Evolutionary conservation across 116 monocot species (phyloP), one percentile per base, ranked within the genome.

Genomic region (Zostera marina): DNA sequence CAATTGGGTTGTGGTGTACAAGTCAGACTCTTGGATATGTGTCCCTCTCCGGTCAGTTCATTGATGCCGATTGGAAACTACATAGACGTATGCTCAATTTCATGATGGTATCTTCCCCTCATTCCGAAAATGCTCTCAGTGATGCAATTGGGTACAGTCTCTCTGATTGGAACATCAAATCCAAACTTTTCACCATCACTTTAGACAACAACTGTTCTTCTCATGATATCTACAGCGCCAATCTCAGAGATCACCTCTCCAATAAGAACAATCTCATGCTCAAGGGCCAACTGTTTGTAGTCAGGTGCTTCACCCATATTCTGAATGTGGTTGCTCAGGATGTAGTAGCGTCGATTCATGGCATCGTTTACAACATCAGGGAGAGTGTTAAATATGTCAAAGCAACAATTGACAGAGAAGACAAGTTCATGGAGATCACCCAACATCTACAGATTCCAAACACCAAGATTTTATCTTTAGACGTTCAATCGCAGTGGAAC

Each of bases 351-450:
- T 70, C 66, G 4, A 66, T 81, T 1, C 54, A 76, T 32, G 61
- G 61, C 0, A 63, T 63, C 38, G 40, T 73, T 4, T 49, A 67
- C 41, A 76, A 76, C 17, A 55, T 76, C 14, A 42, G 70, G 26
- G 73, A 81, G 59, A 76, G 70, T 44, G 52, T 81, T 7, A 81
- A 73, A 39, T 73, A 81, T 64, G 54, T 81, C 11, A 69, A 70
- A 25, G 64, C 70, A 7, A 73, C 67, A 15, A 62, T 44, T 23
- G 42, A 32, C 11, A 62, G 63, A 41, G 63, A 72, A 44, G 57
- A 70, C 9, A 65, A 42, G 10, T 76, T 81, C 49, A 12, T 52
- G 20, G 73, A 76, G 11, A 66, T 69, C 59, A 56, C 56, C 7
- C 54, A 64, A 11, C 70, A 76, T 15, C 39, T 59, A 4, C 61